A percentile compares a stretch with the other conserved stretches of the same genome.
These are phyloP conservation scores for Sanguinoderma infundibulare DNA, from an alignment of 1,284 basidiomycete species.

Conservation along the genomic window DNA sequence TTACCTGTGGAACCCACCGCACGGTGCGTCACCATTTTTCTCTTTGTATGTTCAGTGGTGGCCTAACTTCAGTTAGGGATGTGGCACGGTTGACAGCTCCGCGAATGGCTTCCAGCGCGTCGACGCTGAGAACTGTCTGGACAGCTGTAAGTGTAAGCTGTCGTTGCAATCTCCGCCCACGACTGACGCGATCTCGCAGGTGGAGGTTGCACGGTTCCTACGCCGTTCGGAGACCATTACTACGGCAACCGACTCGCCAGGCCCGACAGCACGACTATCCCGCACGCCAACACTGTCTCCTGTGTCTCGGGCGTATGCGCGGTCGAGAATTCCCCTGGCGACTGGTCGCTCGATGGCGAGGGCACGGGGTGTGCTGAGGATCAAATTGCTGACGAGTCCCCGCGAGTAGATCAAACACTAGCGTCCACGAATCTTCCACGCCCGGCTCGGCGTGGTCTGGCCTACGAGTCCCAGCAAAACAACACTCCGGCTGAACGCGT, in stretches of 20 bases:
- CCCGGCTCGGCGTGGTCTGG: background rate
- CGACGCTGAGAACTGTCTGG: constrained; percentile 31
- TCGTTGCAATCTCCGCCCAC: background rate
- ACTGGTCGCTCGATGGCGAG: constrained; percentile 28
- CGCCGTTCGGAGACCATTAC: constrained; percentile 15
- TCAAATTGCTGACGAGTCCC: background rate
- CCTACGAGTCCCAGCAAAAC: background rate
- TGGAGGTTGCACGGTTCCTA: constrained; percentile 37
- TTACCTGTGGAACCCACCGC: constrained; percentile 14
- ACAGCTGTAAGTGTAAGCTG: constrained; percentile 34
- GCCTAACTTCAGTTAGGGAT: constrained; percentile 21
- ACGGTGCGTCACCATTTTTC: constrained; percentile 9
- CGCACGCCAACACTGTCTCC: constrained; percentile 33
- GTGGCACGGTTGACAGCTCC: constrained; percentile 29
- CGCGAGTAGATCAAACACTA: background rate
- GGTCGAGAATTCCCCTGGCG: constrained; percentile 33
- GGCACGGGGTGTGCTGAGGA: constrained; percentile 16
- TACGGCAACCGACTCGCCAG: constrained; percentile 19
- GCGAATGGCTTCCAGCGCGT: constrained; percentile 35
- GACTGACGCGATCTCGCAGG: constrained; percentile 23
- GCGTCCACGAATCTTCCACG: no score
- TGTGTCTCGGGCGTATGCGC: constrained; percentile 37
- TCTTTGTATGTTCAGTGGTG: background rate
- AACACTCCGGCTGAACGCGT: background rate
- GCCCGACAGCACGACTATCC: constrained; percentile 38